Evolutionary conservation across 768 basidiomycete species (phyloP).

Genomic region (Cystofilobasidium capitatum): DNA sequence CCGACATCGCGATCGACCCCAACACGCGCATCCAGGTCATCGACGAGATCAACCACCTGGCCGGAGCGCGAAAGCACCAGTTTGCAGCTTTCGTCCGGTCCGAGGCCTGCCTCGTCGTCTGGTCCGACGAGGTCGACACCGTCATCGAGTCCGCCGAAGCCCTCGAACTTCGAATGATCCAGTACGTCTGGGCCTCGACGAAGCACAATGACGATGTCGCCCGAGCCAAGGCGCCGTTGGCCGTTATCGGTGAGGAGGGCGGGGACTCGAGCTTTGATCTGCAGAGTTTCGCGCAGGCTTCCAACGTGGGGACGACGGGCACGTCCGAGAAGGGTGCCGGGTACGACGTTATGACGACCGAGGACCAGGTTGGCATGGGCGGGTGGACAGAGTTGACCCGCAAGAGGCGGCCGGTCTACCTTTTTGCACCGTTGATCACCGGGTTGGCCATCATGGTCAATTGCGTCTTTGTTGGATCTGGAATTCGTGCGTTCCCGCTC

Average conservation of each 20-base stretch:
- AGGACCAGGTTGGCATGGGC: constrained; percentile 33
- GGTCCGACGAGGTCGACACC: constrained; percentile 68
- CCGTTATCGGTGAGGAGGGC: constrained; percentile 5
- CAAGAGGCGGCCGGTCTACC: constrained; percentile 32
- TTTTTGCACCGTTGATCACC: constrained; percentile 35
- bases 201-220: constrained; percentile 5
- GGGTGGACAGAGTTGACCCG: constrained; percentile 26
- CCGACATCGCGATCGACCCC: constrained; percentile 48
- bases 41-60: constrained; percentile 65
- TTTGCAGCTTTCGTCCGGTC: constrained; percentile 80
- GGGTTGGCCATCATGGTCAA: constrained; percentile 34
- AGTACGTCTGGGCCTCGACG: constrained; percentile 58
- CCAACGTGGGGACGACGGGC: neutral
- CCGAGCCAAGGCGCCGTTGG: neutral
- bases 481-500: constrained; percentile 39
- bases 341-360: constrained; percentile 14
- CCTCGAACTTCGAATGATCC: constrained; percentile 62
- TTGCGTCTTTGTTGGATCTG: constrained; percentile 32
- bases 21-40: constrained; percentile 79
- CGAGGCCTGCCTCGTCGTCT: constrained; percentile 73
- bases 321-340: neutral
- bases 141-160: constrained; percentile 53
- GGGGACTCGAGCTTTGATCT: constrained; percentile 2
- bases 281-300: neutral
- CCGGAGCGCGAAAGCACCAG: constrained; percentile 76